Base-by-base conservation (phyloP, 2,329 filamentous ascomycete species). In the Verticillium klebahnii region DNA sequence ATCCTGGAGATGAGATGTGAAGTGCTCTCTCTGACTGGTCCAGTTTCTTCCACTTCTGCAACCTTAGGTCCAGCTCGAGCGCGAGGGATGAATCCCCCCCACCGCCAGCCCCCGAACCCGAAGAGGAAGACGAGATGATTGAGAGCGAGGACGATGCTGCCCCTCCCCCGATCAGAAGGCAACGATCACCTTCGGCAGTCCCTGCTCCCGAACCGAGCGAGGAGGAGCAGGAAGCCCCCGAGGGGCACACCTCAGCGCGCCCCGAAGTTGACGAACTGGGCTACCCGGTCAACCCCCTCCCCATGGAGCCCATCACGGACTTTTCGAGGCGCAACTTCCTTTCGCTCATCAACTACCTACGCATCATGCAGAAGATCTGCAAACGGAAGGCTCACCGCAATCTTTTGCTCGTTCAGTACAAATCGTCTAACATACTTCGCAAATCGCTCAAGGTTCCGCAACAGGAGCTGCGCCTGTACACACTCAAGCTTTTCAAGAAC, bases 251-350 rank as follows among this genome's bases (percentile, higher is more conserved):
- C 34, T 68, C 74, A 14, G 69, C 69, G 7, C 78, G 83, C 15
- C 85, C 85, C 3, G 85, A 88, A 70, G 90, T 97, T 45, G 93
- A 97, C 74, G 94, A 97, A 73, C 82, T 97, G 17, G 93, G 93
- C 59, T 92, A 92, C 69, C 92, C 92, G 0, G 84, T 89, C 61
- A 85, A 85, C 62, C 84, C 89, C 2, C 80, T 90, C 8, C 91
- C 92, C 0, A 77, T 83, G 2, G 84, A 89, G 63, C 92, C 92
- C 34, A 93, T 98, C 65, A 97, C 92, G 1, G 88, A 89, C 70
- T 98, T 93, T 78, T 96, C 92, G 14, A 92, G 92, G 76, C 91
- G 95, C 69, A 96, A 96, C 74, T 96, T 98, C 80, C 97, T 96
- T 80, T 91, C 92, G 1, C 86, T 91, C 55, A 97, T 97, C 80